These are phyloP conservation scores for Cutaneotrichosporon mucoides DNA, from an alignment of 1,284 basidiomycete species.

Conservation along the genomic window DNA sequence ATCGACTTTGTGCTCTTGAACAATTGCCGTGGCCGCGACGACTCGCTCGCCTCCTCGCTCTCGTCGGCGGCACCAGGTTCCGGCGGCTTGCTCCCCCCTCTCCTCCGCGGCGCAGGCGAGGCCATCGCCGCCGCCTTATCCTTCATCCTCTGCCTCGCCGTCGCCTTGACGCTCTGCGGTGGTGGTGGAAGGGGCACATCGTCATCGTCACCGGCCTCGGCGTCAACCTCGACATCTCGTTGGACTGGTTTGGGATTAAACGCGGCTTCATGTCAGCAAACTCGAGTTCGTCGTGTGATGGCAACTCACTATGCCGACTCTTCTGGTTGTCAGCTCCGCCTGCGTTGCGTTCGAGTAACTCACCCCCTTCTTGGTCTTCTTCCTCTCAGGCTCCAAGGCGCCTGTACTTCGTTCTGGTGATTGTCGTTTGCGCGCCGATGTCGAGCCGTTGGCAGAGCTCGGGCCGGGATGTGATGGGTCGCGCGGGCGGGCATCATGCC, in stretches of 20 bases:
- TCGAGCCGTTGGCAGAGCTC: not conserved
- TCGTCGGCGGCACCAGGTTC: not conserved
- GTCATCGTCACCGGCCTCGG: slow-evolving; percentile 8
- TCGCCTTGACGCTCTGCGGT: slow-evolving; percentile 37
- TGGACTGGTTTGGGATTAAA: slow-evolving; percentile 11
- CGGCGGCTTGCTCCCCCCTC: not conserved
- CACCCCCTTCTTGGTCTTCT: slow-evolving; percentile 2
- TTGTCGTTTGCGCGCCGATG: not conserved
- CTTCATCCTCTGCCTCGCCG: slow-evolving; percentile 16
- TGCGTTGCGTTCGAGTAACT: not conserved
- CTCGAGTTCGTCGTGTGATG: not conserved
- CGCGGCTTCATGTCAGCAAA: slow-evolving; percentile 2
- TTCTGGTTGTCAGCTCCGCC: not conserved
- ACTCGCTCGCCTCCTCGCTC: not conserved
- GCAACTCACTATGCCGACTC: not conserved
- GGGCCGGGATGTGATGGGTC: not conserved
- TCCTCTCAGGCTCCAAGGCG: not conserved
- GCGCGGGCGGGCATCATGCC: not conserved
- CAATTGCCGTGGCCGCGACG: not conserved
- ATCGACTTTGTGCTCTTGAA: not conserved
- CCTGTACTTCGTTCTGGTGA: not conserved
- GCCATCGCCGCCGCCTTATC: not conserved
- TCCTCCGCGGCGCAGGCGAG: slow-evolving; percentile 11
- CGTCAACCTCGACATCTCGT: not conserved
- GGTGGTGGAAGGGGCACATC: slow-evolving; percentile 32